Conservation (phyloP, 805 yeast genomes). For the Candida parachauliodes region DNA sequence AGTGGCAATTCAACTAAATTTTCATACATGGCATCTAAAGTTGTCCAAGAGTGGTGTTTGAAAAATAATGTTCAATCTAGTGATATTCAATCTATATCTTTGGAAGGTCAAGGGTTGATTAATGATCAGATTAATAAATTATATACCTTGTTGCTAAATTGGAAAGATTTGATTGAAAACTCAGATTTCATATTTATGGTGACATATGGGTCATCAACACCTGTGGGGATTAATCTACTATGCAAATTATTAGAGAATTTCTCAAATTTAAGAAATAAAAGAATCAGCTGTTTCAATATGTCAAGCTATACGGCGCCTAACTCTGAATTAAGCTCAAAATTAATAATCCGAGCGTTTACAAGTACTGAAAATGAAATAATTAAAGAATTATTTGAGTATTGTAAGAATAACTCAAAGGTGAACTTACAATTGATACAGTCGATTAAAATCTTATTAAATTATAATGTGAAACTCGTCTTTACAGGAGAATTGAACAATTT, state of each 20-base stretch:
- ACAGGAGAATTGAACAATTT: conserved; percentile 32
- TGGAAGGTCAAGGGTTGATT: conserved; percentile 39
- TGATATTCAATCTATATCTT: conserved; percentile 33
- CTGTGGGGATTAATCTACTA: conserved; percentile 29
- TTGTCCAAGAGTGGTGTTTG: conserved; percentile 26
- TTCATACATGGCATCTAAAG: conserved; percentile 26
- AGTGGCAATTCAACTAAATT: conserved; percentile 33
- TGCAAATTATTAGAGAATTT: conserved; percentile 12
- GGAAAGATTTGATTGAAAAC: conserved; percentile 25
- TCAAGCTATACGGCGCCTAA: conserved; percentile 34
- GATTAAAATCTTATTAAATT: conserved; percentile 13
- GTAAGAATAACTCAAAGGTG: conserved; percentile 16
- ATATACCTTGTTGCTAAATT: conserved; percentile 26
- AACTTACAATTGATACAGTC: conserved; percentile 17
- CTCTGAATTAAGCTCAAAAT: conserved; percentile 28
- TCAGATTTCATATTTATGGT: conserved; percentile 32
- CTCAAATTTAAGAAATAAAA: conserved; percentile 12
- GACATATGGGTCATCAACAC: conserved; percentile 32
- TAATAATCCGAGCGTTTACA: conserved; percentile 37
- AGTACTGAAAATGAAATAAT: conserved; percentile 33
- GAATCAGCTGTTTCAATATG: conserved; percentile 34
- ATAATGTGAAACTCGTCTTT: conserved; percentile 34
- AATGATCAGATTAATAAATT: conserved; percentile 25
- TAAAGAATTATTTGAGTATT: conserved; percentile 33
- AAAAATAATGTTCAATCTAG: conserved; percentile 9